Base-by-base conservation (phyloP, 2,329 filamentous ascomycete species). In the Alternaria incomplexa region DNA sequence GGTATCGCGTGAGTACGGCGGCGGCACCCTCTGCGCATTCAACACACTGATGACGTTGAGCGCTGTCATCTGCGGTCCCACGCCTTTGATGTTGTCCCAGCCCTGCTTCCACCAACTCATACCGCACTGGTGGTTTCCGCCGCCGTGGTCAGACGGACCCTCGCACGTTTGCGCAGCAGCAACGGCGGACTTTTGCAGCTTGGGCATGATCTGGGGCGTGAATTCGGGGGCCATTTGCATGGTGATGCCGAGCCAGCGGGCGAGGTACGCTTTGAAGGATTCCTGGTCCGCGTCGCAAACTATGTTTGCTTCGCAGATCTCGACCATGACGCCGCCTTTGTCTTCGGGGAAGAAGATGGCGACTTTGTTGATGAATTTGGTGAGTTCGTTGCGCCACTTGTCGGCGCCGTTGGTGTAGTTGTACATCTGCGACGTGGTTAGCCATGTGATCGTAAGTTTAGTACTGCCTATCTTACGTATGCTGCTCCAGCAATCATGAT, bases 211-310 rank as follows among this genome's bases (percentile, higher is more conserved):
- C 9, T 73, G 72, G 1, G 36, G 84, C 77, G 63, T 80, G 78
- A 4, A 86, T 86, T 84, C 88, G 0, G 88, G 88, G 0, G 86
- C 88, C 61, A 89, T 80, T 68, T 89, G 85, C 1, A 83, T 84
- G 5, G 87, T 83, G 4, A 84, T 81, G 13, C 86, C 87, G 79
- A 86, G 79, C 80, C 82, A 84, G 62, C 83, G 81, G 4, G 80
- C 72, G 9, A 84, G 75, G 63, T 82, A 83, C n/a, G 81, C 81
- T 73, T 81, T 81, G 73, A 81, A 83, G 46, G 79, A 81, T 20
- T 77, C 77, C 63, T 83, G 81, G 63, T 85, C 83, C 25, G 75
- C 71, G 70, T 84, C 74, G 71, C 83, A 85, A 51, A 78, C 78
- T 22, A 74, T 65, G 20, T 65, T 68, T 1, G 74, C 71, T 58